Conservation (phyloP, 192 early-diverging fungal species). For the Coemansia sp. region DNA sequence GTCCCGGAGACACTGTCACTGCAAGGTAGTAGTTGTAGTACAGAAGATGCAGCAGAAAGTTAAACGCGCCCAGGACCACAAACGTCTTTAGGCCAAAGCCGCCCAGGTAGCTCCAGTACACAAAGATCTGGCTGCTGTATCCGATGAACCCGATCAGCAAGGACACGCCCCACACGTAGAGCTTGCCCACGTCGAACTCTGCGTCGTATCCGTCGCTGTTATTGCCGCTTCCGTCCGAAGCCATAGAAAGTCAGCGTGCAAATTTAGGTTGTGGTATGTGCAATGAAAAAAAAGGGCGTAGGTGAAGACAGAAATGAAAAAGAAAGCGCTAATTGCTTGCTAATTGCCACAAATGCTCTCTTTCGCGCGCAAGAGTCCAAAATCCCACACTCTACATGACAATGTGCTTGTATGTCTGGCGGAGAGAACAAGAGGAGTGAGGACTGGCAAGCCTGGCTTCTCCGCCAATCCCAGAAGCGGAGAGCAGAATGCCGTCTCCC, state of each 20-base stretch:
- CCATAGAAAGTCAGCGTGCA: not conserved
- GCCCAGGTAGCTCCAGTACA: slow-evolving; percentile 59
- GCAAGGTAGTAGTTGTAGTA: slow-evolving; percentile 86
- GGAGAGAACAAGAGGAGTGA: too few species aligned
- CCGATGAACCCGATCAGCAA: slow-evolving; percentile 62
- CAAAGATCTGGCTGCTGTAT: slow-evolving; percentile 60
- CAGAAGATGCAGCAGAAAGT: slow-evolving; percentile 71
- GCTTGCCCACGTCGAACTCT: slow-evolving; percentile 49
- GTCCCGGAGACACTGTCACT: slow-evolving; percentile 74
- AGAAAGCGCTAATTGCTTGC: too few species aligned
- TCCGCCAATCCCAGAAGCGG: not conserved
- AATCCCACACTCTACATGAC: too few species aligned
- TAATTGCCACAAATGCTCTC: too few species aligned
- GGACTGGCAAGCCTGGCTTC: too few species aligned
- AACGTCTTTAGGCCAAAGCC: slow-evolving; percentile 44
- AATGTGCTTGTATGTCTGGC: too few species aligned
- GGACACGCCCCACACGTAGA: slow-evolving; percentile 57
- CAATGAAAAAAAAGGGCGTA: not conserved
- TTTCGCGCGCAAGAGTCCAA: too few species aligned
- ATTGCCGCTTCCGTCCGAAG: slow-evolving; percentile 10
- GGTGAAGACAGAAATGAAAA: too few species aligned
- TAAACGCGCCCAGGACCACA: slow-evolving; percentile 67
- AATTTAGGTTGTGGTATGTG: not conserved
- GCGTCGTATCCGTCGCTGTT: slow-evolving; percentile 24
- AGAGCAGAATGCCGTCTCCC: not conserved